Conservation (phyloP, 352 stramenopile genomes). For the Phytophthora sojae region DNA sequence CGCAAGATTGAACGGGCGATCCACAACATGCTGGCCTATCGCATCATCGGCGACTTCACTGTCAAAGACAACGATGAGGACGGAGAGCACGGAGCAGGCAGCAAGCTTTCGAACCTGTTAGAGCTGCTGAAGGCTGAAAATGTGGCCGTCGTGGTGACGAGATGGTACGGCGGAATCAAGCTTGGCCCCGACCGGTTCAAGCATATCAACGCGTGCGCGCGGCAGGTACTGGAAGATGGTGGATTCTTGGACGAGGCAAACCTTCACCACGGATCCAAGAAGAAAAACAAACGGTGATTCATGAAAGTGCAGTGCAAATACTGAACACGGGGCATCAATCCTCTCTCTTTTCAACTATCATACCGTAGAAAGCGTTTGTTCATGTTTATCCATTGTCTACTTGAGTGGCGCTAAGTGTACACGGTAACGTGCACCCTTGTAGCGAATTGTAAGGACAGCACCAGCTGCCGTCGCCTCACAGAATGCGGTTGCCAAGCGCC, state of each 20-base stretch:
- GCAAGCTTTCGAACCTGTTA: constrained; percentile 83
- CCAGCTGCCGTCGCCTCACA: constrained; percentile 50
- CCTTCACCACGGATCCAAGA: constrained; percentile 48
- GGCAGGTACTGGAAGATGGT: constrained; percentile 78
- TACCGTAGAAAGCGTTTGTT: not conserved
- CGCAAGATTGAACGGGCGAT: constrained; percentile 85
- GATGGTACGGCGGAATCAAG: constrained; percentile 87
- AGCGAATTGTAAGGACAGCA: not conserved
- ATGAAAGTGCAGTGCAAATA: not conserved
- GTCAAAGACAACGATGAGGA: constrained; percentile 91
- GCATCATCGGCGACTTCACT: constrained; percentile 71
- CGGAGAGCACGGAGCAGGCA: constrained; percentile 82
- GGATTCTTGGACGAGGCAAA: constrained; percentile 54
- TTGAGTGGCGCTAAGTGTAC: not conserved
- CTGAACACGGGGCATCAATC: not conserved
- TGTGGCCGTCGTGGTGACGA: constrained; percentile 83
- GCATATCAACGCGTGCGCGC: constrained; percentile 80
- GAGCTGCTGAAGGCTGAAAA: constrained; percentile 85
- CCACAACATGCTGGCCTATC: constrained; percentile 92
- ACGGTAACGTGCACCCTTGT: not conserved
- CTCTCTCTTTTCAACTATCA: no score
- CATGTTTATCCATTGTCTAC: constrained; percentile 1
- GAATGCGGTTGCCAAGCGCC: constrained; percentile 93
- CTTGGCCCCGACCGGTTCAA: constrained; percentile 90
- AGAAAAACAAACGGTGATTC: constrained; percentile 58